Evolutionary conservation across 2,329 filamentous ascomycete species (phyloP), one percentile per base, ranked within the genome.

Genomic region (Trichophyton verrucosum): DNA sequence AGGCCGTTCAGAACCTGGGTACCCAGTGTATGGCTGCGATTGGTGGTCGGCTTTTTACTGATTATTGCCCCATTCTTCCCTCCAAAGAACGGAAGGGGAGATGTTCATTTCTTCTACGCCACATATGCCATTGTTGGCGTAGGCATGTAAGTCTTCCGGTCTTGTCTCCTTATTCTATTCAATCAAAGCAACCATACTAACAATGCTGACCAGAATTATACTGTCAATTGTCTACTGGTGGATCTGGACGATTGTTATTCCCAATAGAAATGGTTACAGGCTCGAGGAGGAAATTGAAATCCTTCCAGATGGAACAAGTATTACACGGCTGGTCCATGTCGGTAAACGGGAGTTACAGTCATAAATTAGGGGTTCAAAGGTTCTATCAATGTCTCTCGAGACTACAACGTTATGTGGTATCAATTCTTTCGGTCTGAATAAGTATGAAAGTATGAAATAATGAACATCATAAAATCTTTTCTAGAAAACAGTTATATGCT

Each of bases 211-310:
- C 87, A 82, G 60, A 51, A 51, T 51, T 15, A 22, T 27, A 15
- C 73, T 88, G 56, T 85, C 81, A 0, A 68, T 86, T 0, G 1
- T 82, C 0, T 89, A 89, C 68, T 90, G 87, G 87, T 84, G 82
- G 64, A 63, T 87, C 1, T 87, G 83, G 81, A 85, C 85, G 0
- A 76, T 82, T 2, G 64, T 82, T 0, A 68, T 89, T 24, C 87
- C 87, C 1, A 74, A 72, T 47, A 80, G 80, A 72, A 76, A 80
- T 58, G 79, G 80, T 0, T 88, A 87, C 68, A 78, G 69, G 13
- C 71, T 89, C 1, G 83, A 87, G 66, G 86, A 89, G 65, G 78
- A 81, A 61, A 75, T 75, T 2, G 80, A 81, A 42, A 74, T 83
- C 0, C 71, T 90, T 20, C 76, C 78, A 22, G 87, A 90, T 70